phyloP scores from a whole-genome alignment of 768 basidiomycete genomes.

The Amanita brunnescens region DNA sequence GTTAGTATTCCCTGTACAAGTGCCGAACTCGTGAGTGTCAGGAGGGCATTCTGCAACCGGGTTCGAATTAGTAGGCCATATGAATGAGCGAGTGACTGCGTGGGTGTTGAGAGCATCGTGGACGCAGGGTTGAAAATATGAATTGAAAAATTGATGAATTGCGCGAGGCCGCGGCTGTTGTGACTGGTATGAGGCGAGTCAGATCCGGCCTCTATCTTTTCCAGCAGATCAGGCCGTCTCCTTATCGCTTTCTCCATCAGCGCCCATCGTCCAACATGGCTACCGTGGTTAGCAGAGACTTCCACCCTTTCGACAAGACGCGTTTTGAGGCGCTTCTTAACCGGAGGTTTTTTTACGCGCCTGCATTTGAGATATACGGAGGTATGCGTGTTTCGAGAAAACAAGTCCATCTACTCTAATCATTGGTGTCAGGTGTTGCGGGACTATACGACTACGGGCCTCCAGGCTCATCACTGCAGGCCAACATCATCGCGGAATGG shows the following conservation, averaged over 20 bases:
- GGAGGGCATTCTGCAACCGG: too few relatives aligned
- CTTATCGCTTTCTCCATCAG: constrained; percentile 22
- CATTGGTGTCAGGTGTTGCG: constrained; percentile 62
- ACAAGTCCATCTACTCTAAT: constrained; percentile 5
- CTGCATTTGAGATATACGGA: constrained; percentile 98
- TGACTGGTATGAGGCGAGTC: constrained; percentile 11
- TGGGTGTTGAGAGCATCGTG: background rate
- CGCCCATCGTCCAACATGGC: constrained; percentile 24
- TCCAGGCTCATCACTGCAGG: constrained; percentile 89
- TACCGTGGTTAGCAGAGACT: constrained; percentile 62
- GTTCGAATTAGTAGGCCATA: too few relatives aligned
- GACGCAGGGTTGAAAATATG: background rate
- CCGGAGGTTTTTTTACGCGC: constrained; percentile 94
- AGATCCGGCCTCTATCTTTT: constrained; percentile 14
- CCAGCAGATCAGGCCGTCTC: constrained; percentile 17
- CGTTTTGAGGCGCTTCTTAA: constrained; percentile 81
- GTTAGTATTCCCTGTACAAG: too few relatives aligned
- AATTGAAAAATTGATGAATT: background rate
- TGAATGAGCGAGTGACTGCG: background rate
- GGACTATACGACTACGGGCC: constrained; percentile 98
- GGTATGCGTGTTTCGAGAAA: constrained; percentile 40
- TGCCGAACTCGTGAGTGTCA: too few relatives aligned
- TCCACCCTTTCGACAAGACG: constrained; percentile 80
- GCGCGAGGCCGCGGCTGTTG: too few relatives aligned
- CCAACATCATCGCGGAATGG: constrained; percentile 96